Conservation (phyloP, 257 asterid genomes). For the Orobanche coerulescens region DNA sequence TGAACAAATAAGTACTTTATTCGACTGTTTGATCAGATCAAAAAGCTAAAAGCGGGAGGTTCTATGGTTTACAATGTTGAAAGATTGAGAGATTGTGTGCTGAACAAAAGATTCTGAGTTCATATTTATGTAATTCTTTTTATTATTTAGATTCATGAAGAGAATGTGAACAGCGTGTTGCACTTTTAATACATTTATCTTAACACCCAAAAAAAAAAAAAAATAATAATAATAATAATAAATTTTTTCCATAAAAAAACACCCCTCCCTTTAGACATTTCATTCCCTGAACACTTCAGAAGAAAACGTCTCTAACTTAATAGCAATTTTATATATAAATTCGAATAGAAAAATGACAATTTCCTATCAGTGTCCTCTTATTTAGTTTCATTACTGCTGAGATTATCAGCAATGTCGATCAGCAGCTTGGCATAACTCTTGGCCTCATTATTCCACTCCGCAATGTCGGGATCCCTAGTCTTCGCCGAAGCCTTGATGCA, state of each 20-base stretch:
- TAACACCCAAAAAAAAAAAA: background rate
- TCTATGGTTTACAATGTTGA: too few species aligned
- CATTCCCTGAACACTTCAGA: background rate
- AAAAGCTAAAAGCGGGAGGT: too few species aligned
- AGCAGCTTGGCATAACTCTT: slow-evolving; percentile 18
- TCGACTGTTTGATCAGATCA: too few species aligned
- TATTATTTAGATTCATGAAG: background rate
- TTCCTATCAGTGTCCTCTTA: background rate
- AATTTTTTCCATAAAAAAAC: background rate
- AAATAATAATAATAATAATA: too few species aligned
- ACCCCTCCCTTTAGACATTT: background rate
- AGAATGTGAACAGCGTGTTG: background rate
- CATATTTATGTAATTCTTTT: too few species aligned
- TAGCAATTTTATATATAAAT: background rate
- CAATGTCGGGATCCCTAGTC: background rate
- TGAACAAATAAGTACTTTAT: too few species aligned
- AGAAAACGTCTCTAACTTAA: background rate
- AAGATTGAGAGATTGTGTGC: too few species aligned
- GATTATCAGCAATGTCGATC: slow-evolving; percentile 21
- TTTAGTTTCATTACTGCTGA: background rate
- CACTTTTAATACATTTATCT: too few species aligned
- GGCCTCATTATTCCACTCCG: slow-evolving; percentile 20
- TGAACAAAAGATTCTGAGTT: too few species aligned
- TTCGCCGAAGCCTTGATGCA: slow-evolving; percentile 10
- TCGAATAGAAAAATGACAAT: background rate